These are phyloP conservation scores for Avena insularis DNA, from an alignment of 176 grass and related monocot genomes.

Conservation along the genomic window DNA sequence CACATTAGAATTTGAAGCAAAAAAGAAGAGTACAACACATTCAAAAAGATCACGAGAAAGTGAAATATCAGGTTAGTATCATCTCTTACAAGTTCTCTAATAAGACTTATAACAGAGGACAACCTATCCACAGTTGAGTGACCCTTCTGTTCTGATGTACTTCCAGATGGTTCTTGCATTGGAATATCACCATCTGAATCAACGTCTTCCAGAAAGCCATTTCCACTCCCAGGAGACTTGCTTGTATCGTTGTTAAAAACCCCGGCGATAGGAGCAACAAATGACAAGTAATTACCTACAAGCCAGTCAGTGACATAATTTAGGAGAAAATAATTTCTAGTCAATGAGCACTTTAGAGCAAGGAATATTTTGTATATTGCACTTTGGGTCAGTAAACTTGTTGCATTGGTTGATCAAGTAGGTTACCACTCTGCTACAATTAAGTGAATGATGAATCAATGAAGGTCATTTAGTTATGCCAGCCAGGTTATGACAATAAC, in stretches of 20 bases:
- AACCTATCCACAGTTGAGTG: slow-evolving; percentile 56
- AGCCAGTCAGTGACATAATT: slow-evolving; percentile 35
- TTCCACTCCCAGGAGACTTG: slow-evolving; percentile 57
- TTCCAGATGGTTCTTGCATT: slow-evolving; percentile 56
- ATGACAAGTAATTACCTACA: slow-evolving; percentile 80
- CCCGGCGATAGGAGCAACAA: slow-evolving; percentile 52
- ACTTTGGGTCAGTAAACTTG: not conserved
- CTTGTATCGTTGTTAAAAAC: slow-evolving; percentile 49
- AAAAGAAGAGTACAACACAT: not conserved
- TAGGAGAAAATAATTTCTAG: slow-evolving; percentile 33
- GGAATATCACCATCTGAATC: slow-evolving; percentile 41
- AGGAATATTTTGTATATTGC: slow-evolving; percentile 24
- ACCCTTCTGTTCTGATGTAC: slow-evolving; percentile 51
- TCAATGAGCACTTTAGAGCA: not conserved
- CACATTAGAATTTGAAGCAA: slow-evolving; percentile 41
- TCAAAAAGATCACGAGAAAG: slow-evolving; percentile 21
- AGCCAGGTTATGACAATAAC: not conserved
- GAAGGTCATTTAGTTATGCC: slow-evolving; percentile 17
- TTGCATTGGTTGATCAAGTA: not conserved
- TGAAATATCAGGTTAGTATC: slow-evolving; percentile 41
- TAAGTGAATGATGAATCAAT: slow-evolving; percentile 8
- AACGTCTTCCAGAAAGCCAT: slow-evolving; percentile 86
- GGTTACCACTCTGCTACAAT: not conserved
- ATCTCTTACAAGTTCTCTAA: slow-evolving; percentile 73
- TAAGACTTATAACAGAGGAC: slow-evolving; percentile 54